These are phyloP conservation scores for Thalassiosira hispida DNA, from an alignment of 352 stramenopile species.

Conservation along the genomic window DNA sequence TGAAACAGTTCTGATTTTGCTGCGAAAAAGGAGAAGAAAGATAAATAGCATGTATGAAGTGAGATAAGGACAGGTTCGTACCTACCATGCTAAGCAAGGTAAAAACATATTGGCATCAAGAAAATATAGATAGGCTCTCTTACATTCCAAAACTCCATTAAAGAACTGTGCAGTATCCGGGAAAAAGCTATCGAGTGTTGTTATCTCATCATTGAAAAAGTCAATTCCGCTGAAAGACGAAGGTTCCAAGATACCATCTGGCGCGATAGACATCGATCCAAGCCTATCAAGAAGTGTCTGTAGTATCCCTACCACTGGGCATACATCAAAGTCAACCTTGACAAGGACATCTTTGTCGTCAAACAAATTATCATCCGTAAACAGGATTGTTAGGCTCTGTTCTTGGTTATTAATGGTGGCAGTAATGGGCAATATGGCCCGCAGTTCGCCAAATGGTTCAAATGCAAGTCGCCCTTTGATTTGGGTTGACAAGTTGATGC, in stretches of 20 bases:
- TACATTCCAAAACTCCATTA: background rate
- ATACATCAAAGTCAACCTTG: background rate
- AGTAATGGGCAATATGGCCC: background rate
- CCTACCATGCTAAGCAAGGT: too few species aligned
- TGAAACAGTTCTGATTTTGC: conserved; percentile 51
- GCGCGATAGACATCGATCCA: background rate
- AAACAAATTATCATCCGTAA: too few species aligned
- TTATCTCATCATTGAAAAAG: background rate
- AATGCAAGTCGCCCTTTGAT: too few species aligned
- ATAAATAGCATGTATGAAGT: too few species aligned
- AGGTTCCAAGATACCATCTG: too few species aligned
- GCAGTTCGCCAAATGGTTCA: too few species aligned
- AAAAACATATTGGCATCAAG: too few species aligned
- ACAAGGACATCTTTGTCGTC: background rate
- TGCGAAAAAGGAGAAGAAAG: too few species aligned
- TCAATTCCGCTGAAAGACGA: background rate
- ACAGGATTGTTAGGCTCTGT: background rate
- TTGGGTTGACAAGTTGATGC: too few species aligned
- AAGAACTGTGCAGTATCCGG: background rate
- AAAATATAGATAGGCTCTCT: too few species aligned
- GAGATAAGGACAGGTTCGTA: too few species aligned
- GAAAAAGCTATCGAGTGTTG: background rate
- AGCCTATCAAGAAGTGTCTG: background rate
- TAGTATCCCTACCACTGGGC: too few species aligned
- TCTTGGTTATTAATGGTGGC: background rate